phyloP scores from a whole-genome alignment of 768 basidiomycete genomes.

The Calvatia gigantea region DNA sequence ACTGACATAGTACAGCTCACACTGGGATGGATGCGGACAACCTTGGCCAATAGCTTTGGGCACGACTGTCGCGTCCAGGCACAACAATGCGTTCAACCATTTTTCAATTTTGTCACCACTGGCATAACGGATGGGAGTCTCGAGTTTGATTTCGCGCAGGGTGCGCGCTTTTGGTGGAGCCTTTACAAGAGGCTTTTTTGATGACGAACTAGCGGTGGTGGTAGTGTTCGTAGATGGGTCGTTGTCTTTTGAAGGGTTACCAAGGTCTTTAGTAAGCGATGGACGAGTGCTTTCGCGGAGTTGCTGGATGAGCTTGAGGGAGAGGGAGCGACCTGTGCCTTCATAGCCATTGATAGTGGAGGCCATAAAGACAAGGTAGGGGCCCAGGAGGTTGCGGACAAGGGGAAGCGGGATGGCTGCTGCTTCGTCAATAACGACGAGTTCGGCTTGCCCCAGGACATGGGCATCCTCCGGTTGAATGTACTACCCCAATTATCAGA shows the following conservation, averaged over 20 bases:
- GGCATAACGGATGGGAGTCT: constrained; percentile 92
- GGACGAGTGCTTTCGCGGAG: constrained; percentile 88
- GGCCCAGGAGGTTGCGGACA: constrained; percentile 91
- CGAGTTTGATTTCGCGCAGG: constrained; percentile 90
- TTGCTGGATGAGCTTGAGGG: constrained; percentile 96
- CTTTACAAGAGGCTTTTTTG: constrained; percentile 54
- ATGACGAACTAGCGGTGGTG: constrained; percentile 28
- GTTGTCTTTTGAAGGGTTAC: constrained; percentile 31
- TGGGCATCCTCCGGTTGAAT: constrained; percentile 98
- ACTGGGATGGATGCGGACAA: constrained; percentile 91
- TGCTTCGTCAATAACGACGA: constrained; percentile 97
- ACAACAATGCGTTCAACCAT: constrained; percentile 90
- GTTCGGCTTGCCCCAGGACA: constrained; percentile 94
- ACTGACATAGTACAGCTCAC: constrained; percentile 94
- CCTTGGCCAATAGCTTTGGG: constrained; percentile 50
- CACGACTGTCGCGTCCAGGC: constrained; percentile 78
- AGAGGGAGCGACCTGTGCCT: constrained; percentile 97
- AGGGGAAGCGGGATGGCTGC: constrained; percentile 97
- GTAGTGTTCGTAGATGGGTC: constrained; percentile 29
- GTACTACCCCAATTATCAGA: constrained; percentile 55
- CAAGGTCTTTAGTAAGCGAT: constrained; percentile 63
- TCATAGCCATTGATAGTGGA: constrained; percentile 99
- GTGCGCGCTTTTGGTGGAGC: constrained; percentile 67
- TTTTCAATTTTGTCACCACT: constrained; percentile 86
- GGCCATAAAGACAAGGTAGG: constrained; percentile 96